These are phyloP conservation scores for Chlorella ohadii DNA, from an alignment of 139 green algal genomes.

Conservation along the genomic window DNA sequence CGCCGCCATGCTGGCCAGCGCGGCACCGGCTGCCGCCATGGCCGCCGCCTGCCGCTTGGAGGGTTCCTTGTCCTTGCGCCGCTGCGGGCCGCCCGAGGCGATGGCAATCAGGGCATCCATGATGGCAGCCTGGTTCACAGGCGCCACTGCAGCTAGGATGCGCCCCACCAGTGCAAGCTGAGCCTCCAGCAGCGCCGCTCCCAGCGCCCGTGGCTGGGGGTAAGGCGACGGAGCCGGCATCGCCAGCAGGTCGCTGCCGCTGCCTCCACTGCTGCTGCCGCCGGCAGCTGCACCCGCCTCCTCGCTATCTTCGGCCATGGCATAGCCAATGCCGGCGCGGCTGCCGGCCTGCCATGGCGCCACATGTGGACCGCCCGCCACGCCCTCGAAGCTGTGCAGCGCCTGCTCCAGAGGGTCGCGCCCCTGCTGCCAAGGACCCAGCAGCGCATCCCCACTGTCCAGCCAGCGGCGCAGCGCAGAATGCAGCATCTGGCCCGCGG, in stretches of 20 bases:
- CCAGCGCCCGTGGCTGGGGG: conserved; percentile 67
- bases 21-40: conserved; percentile 40
- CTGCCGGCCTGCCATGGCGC: conserved; percentile 71
- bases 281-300: background rate
- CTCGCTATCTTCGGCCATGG: background rate
- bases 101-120: conserved; percentile 36
- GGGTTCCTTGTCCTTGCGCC: conserved; percentile 24
- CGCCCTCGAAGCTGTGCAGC: conserved; percentile 67
- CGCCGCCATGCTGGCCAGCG: conserved; percentile 50
- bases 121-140: conserved; percentile 55
- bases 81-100: conserved; percentile 9
- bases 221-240: conserved; percentile 37
- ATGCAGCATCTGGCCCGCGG: conserved; percentile 22
- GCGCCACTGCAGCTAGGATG: conserved; percentile 52
- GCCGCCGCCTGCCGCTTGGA: conserved; percentile 29
- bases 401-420: conserved; percentile 72
- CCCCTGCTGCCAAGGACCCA: conserved; percentile 72
- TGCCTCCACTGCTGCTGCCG: background rate
- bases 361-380: conserved; percentile 58
- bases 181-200: conserved; percentile 61
- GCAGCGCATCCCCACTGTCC: conserved; percentile 61
- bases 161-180: conserved; percentile 70
- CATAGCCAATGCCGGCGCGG: conserved; percentile 41
- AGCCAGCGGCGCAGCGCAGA: conserved; percentile 41
- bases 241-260: background rate